These are phyloP conservation scores for Leucosporidium yakuticum DNA, from an alignment of 768 basidiomycete genomes.

Conservation along the genomic window DNA sequence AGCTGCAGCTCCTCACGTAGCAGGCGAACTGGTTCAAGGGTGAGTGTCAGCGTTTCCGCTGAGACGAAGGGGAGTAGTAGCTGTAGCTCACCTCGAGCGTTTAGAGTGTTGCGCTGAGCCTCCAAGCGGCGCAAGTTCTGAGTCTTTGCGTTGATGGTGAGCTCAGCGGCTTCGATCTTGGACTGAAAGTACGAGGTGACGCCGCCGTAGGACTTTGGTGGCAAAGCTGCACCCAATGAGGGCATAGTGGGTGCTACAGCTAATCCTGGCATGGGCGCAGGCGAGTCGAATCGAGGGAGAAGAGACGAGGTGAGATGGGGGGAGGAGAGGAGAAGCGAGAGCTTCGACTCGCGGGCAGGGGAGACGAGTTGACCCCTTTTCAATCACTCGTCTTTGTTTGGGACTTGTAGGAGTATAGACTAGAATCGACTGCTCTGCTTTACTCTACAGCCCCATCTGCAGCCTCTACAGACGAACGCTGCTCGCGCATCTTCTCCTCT, in stretches of 20 bases:
- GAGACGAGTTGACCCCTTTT: too few species aligned
- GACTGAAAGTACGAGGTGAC: conserved; percentile 75
- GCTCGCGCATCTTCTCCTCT: too few species aligned
- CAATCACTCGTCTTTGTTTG: too few species aligned
- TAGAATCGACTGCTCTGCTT: too few species aligned
- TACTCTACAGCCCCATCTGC: not conserved
- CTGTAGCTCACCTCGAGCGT: conserved; percentile 70
- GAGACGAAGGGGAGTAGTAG: not conserved
- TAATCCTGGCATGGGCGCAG: not conserved
- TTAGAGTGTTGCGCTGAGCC: conserved; percentile 93
- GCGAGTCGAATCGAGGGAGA: not conserved
- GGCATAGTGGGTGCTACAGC: not conserved
- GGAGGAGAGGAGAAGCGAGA: not conserved
- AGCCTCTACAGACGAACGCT: too few species aligned
- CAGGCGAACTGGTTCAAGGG: conserved; percentile 61
- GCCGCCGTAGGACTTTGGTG: conserved; percentile 8
- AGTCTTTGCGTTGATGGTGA: conserved; percentile 90
- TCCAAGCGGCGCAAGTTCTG: conserved; percentile 92
- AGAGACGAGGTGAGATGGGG: not conserved
- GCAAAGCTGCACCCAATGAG: not conserved
- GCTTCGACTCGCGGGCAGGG: too few species aligned
- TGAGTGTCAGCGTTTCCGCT: not conserved
- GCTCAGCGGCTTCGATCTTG: conserved; percentile 88
- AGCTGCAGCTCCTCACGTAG: conserved; percentile 82
- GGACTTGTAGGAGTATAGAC: too few species aligned